A percentile compares a stretch with the other conserved stretches of the same genome.
phyloP scores from a whole-genome alignment of 2,329 filamentous ascomycete species.

The Colletotrichum orchidophilum region DNA sequence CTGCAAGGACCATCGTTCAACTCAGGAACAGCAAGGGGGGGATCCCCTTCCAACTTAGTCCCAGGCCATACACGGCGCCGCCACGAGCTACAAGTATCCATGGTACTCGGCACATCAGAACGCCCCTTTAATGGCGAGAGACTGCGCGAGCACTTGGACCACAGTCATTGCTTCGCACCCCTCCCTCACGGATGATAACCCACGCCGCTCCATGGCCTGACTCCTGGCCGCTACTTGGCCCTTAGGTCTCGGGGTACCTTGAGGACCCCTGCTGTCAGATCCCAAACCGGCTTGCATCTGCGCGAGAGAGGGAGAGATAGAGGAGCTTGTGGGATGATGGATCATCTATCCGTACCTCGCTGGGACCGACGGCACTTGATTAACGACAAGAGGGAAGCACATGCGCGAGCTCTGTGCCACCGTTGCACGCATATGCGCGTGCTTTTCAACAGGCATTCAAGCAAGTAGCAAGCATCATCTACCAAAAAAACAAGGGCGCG shows the following conservation, averaged over 20 bases:
- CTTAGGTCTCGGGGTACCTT: conserved; percentile 7
- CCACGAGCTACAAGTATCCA: conserved; percentile 10
- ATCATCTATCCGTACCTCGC: conserved; percentile 2
- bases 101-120: conserved; percentile 20
- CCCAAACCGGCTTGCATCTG: conserved; percentile 9
- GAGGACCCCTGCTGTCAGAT: conserved; percentile 18
- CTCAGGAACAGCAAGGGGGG: conserved; percentile 17
- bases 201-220: conserved; percentile 11
- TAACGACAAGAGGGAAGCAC: conserved; percentile 2
- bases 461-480: background rate
- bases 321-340: conserved; percentile 11
- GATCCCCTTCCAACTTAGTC: background rate
- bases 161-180: background rate
- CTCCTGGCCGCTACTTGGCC: conserved; percentile 13
- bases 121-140: conserved; percentile 19
- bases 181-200: conserved; percentile 4
- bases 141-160: conserved; percentile 8
- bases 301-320: background rate
- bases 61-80: background rate
- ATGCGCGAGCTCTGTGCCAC: conserved; percentile 15
- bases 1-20: conserved; percentile 18
- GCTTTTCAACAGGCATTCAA: background rate
- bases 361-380: conserved; percentile 18
- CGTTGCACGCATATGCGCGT: conserved; percentile 22
- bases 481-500: background rate